Evolutionary conservation across 2,329 filamentous ascomycete genomes (phyloP), one percentile per base, ranked within the genome.

Genomic region (Penicillium vulpinum): DNA sequence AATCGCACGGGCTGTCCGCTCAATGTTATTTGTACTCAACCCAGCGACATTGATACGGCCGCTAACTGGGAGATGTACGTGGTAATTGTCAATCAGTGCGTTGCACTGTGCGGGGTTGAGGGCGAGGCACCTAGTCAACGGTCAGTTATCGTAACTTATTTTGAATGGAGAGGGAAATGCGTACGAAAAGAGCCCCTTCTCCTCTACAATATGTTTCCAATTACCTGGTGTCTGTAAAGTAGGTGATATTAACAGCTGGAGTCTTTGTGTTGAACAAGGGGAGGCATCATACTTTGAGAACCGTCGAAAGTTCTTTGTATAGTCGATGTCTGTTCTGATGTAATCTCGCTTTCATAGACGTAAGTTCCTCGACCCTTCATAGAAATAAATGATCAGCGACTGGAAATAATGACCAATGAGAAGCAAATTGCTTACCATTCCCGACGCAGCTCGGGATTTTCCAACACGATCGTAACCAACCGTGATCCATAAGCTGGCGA

Each of bases 1-100:
- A 15, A 33, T 33, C 4, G 29, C 29, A 33, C 29, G 29, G 13
- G 29, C 11, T 33, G 29, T 33, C 11, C 29, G 29, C 11, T 83
- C 83, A 15, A 83, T 86, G 60, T 88, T 83, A 41, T 88, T 75
- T 41, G 13, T 10, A 16, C 11, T 38, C n/a, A 38, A 10, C 7
- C 36, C 40, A 21, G 36, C 16, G 7, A 38, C 18, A 21, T 38
- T 38, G 36, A 38, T 38, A 10, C 36, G 36, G 18, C 36, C 36
- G 9, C 18, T 38, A 9, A n/a, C n/a, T 7, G 36, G 36, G 36
- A 38, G 36, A 38, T 38, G 18, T 18, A 38, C 18, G 36, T 21
- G 36, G 18, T 38, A 11, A 2, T 38, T 38, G 16, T n/a, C 6
- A n/a, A 9, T n/a, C n/a, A 38, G 36, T 1, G 16, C 7, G 9